Conservation (phyloP, 139 green algal genomes). For the Coelastrella sp. region DNA sequence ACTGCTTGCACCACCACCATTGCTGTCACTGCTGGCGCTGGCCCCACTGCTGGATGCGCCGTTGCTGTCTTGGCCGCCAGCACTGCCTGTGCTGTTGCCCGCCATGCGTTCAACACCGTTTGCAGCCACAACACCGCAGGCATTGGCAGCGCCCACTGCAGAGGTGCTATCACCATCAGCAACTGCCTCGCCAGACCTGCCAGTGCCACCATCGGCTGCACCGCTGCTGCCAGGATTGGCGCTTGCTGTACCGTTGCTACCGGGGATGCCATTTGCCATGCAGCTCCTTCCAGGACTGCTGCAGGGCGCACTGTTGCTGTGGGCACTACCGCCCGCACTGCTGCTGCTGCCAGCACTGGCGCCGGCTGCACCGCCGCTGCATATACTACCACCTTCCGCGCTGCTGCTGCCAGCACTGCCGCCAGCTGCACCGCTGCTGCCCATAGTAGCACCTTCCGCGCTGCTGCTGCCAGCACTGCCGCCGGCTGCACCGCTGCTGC, state of each 20-base stretch:
- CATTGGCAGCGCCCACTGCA: background rate
- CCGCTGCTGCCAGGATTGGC: too few species aligned
- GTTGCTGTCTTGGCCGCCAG: background rate
- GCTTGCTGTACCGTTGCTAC: background rate
- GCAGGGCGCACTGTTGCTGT: too few species aligned
- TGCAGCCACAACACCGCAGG: background rate
- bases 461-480: too few species aligned
- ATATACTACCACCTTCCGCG: background rate
- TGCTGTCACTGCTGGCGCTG: conserved; percentile 13
- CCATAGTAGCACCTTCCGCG: too few species aligned
- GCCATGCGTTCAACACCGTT: background rate
- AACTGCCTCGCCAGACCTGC: too few species aligned
- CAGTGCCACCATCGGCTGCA: too few species aligned
- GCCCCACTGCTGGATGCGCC: background rate
- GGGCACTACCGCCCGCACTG: too few species aligned
- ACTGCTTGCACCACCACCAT: conserved; percentile 4
- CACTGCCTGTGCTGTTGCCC: too few species aligned
- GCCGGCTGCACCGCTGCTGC: background rate
- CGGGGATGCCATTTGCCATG: too few species aligned
- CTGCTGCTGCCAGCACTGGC: too few species aligned
- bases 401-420: background rate
- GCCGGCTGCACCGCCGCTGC: too few species aligned
- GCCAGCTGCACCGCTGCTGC: conserved; percentile 6
- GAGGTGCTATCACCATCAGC: conserved; percentile 4
- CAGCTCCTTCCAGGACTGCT: too few species aligned